A percentile compares a stretch with the other conserved stretches of the same genome.
These are phyloP conservation scores for Candolleomyces aberdarensis DNA, from an alignment of 768 basidiomycete species.

Conservation along the genomic window DNA sequence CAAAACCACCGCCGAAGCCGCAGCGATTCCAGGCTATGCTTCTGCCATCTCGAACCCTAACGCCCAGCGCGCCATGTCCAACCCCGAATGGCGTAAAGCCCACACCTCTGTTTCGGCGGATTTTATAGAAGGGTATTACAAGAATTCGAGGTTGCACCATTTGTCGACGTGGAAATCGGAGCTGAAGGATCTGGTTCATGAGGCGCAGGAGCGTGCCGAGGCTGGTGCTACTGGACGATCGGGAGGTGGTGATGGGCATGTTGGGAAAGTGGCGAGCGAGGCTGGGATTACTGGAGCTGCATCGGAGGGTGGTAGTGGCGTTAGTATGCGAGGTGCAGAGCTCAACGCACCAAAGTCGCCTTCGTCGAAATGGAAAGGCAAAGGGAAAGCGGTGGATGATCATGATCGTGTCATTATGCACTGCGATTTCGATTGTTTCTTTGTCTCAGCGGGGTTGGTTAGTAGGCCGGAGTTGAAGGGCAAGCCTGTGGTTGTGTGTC, in stretches of 20 bases:
- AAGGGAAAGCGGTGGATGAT: conserved; percentile 49
- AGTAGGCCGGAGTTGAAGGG: conserved; percentile 79
- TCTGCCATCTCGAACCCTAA: conserved; percentile 63
- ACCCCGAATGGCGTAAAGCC: conserved; percentile 81
- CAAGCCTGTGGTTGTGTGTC: conserved; percentile 92
- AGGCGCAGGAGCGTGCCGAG: conserved; percentile 75
- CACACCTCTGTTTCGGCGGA: conserved; percentile 85
- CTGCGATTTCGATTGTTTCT: conserved; percentile 96
- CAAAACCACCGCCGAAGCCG: conserved; percentile 37
- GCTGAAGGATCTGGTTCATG: conserved; percentile 70
- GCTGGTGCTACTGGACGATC: conserved; percentile 11
- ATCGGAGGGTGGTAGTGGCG: conserved; percentile 9
- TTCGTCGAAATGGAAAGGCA: conserved; percentile 54
- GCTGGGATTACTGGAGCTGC: background rate
- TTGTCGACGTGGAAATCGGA: conserved; percentile 92
- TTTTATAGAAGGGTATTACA: conserved; percentile 83
- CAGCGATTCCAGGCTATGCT: conserved; percentile 62
- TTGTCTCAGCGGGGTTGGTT: conserved; percentile 87
- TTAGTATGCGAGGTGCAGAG: conserved; percentile 54
- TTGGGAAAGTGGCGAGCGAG: conserved; percentile 31
- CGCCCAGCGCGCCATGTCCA: conserved; percentile 76
- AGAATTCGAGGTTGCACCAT: conserved; percentile 90
- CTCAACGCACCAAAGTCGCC: conserved; percentile 39
- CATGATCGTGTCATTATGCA: conserved; percentile 79
- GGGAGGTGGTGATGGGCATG: conserved; percentile 16